These are phyloP conservation scores for Periglandula ipomoeae DNA, from an alignment of 2,329 filamentous ascomycete species.

Conservation along the genomic window DNA sequence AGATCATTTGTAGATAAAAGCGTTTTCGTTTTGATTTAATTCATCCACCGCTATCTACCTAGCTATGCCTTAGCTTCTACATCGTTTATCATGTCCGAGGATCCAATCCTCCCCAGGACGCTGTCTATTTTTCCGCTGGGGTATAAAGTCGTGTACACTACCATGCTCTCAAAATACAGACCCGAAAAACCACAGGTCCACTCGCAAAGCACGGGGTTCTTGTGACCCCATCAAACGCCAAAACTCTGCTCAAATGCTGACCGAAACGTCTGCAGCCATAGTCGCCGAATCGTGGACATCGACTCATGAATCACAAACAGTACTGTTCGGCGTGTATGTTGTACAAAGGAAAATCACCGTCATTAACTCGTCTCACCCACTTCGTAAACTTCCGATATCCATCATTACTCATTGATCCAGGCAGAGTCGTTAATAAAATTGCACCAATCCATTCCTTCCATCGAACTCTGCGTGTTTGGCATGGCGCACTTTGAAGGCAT, in stretches of 20 bases:
- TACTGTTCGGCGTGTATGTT: neutral
- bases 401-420: conserved; percentile 28
- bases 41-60: neutral
- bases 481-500: conserved; percentile 5
- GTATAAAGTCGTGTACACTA: neutral
- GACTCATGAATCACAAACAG: neutral
- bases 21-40: no score
- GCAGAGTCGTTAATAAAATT: conserved; percentile 21
- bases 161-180: neutral
- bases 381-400: neutral
- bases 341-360: neutral
- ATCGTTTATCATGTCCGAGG: neutral
- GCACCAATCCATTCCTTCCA: conserved; percentile 22
- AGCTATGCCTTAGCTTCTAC: no score
- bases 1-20: no score
- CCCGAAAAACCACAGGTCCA: neutral
- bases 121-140: neutral
- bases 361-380: neutral
- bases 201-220: no score
- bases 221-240: neutral
- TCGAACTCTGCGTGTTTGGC: neutral
- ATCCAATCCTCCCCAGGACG: neutral
- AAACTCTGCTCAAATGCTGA: neutral
- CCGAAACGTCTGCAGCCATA: neutral
- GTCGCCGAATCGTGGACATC: neutral